phyloP scores from a whole-genome alignment of 1,284 basidiomycete genomes.

The Agroathelia rolfsii region DNA sequence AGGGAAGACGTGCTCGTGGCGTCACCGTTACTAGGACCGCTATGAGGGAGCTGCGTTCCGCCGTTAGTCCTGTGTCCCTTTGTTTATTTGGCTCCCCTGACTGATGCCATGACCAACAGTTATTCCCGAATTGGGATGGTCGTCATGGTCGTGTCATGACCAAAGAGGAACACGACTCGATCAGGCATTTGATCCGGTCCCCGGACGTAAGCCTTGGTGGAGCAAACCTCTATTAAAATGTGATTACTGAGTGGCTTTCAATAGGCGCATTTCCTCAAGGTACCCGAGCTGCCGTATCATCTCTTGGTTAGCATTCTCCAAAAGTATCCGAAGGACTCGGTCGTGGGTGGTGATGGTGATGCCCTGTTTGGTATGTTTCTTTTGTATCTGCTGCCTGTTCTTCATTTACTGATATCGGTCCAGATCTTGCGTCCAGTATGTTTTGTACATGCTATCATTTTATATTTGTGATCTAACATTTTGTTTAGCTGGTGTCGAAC shows the following conservation, averaged over 20 bases:
- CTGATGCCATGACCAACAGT: conserved; percentile 23
- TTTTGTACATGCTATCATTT: conserved; percentile 9
- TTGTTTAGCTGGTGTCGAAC: conserved; percentile 28
- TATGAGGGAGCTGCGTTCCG: conserved; percentile 69
- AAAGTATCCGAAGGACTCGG: conserved; percentile 68
- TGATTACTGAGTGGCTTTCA: conserved; percentile 7
- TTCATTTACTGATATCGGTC: conserved; percentile 22
- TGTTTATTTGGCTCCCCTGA: neutral
- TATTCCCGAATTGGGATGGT: conserved; percentile 74
- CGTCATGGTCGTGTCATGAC: conserved; percentile 50
- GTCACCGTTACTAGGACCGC: conserved; percentile 71
- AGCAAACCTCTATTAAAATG: conserved; percentile 6
- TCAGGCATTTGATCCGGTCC: conserved; percentile 59
- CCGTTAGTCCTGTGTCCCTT: conserved; percentile 33
- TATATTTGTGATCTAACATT: conserved; percentile 7
- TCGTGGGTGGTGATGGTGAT: conserved; percentile 67
- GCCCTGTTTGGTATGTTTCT: conserved; percentile 47
- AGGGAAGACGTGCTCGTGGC: conserved; percentile 63
- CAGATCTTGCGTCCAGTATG: no score
- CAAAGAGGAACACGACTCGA: conserved; percentile 49
- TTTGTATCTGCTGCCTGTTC: conserved; percentile 17
- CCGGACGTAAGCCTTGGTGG: conserved; percentile 51
- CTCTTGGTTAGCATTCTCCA: conserved; percentile 58
- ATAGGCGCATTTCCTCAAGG: conserved; percentile 76
- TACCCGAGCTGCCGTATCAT: conserved; percentile 69